phyloP scores from a whole-genome alignment of 2,329 filamentous ascomycete genomes.

The Leptographium flavum region DNA sequence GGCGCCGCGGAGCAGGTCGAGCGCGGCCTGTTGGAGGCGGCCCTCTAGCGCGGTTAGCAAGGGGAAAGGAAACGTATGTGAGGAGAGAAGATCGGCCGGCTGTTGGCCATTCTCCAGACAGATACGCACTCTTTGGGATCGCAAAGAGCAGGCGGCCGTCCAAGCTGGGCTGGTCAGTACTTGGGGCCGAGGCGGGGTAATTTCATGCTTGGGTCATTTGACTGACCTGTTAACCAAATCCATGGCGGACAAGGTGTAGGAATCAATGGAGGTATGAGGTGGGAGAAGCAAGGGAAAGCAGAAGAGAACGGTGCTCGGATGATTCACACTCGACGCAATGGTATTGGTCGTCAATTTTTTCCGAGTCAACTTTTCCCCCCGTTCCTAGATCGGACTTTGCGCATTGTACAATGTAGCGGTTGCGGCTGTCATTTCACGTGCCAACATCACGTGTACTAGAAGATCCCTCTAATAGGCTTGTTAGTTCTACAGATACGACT shows the following conservation, averaged over 20 bases:
- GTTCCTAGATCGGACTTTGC: background rate
- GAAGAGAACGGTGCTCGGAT: no score
- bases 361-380: background rate
- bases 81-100: background rate
- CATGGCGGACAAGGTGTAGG: conserved; percentile 18
- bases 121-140: conserved; percentile 85
- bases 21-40: conserved; percentile 71
- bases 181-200: no score
- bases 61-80: no score
- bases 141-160: conserved; percentile 90
- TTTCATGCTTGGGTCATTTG: background rate
- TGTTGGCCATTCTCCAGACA: background rate
- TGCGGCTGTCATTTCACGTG: background rate
- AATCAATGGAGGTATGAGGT: background rate
- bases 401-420: background rate
- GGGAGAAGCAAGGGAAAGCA: no score
- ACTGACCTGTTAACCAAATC: conserved; percentile 41
- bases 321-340: no score
- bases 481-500: no score
- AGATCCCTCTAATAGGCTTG: no score
- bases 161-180: conserved; percentile 39
- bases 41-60: conserved; percentile 63
- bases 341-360: background rate
- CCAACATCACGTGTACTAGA: background rate
- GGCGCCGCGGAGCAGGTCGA: conserved; percentile 83